Percentiles rank a stretch among this genome's conserved stretches.
phyloP scores from a whole-genome alignment of 129 eudicot genomes.

The Flaveria ramosissima region DNA sequence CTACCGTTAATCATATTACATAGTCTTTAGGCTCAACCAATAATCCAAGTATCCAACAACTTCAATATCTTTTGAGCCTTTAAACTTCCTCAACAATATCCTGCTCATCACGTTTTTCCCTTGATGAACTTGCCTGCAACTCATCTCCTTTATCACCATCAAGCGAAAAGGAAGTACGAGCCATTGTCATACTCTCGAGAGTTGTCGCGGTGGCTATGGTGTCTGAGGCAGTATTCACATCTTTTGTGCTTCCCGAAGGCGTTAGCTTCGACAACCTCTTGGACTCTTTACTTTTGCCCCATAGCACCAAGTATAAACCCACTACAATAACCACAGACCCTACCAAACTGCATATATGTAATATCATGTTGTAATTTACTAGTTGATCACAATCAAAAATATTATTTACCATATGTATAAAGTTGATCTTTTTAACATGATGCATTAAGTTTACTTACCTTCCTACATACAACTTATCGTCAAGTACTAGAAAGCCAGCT shows the following conservation, averaged over 20 bases:
- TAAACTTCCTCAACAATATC: not conserved
- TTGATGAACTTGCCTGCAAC: slow-evolving; percentile 2
- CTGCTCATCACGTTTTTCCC: not conserved
- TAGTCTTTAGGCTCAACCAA: slow-evolving; percentile 1
- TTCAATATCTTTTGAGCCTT: not conserved
- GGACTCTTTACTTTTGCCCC: slow-evolving; percentile 62
- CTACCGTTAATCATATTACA: not conserved
- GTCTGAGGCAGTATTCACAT: slow-evolving; percentile 11
- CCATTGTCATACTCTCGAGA: not conserved
- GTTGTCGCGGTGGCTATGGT: not conserved
- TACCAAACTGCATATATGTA: slow-evolving; percentile 39
- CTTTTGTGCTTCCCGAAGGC: slow-evolving; percentile 26
- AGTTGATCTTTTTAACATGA: too few species aligned
- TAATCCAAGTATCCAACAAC: not conserved
- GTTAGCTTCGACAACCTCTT: slow-evolving; percentile 24
- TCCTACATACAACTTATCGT: slow-evolving; percentile 62
- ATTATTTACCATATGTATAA: too few species aligned
- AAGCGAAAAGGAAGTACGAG: not conserved
- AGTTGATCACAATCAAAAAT: not conserved
- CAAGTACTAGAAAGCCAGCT: slow-evolving; percentile 44
- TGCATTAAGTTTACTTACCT: slow-evolving; percentile 43
- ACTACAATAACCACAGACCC: slow-evolving; percentile 47
- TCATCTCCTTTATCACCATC: slow-evolving; percentile 7
- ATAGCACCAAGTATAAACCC: slow-evolving; percentile 64
- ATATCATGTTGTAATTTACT: not conserved